Evolutionary conservation across 345 rosid species (phyloP).

Genomic region (Arabis alpina): DNA sequence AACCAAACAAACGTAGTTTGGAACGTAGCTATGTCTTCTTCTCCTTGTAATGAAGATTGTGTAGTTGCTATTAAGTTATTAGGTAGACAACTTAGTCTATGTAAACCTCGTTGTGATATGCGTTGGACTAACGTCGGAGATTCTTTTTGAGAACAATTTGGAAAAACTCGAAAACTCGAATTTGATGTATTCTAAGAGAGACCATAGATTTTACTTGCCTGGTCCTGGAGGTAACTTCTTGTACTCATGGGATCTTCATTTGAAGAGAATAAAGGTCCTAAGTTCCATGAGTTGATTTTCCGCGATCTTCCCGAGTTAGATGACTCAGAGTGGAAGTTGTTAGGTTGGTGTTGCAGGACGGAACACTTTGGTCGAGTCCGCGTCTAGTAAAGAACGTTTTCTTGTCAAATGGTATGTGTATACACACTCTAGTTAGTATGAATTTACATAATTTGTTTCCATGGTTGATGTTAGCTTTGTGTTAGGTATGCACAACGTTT

Average conservation of each 20-base stretch:
- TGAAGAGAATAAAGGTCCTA: constrained; percentile 16
- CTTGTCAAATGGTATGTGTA: constrained; percentile 25
- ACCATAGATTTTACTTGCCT: constrained; percentile 30
- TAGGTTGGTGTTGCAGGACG: constrained; percentile 30
- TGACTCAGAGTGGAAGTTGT: constrained; percentile 28
- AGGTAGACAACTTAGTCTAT: constrained; percentile 22
- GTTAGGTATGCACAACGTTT: constrained; percentile 19
- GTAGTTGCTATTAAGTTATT: constrained; percentile 24
- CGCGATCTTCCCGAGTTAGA: constrained; percentile 14
- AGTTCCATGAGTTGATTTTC: constrained; percentile 20
- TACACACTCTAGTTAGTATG: not conserved
- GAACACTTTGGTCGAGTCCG: constrained; percentile 26
- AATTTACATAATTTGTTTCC: not conserved
- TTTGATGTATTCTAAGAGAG: constrained; percentile 22
- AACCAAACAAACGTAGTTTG: constrained; percentile 21
- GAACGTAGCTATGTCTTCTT: constrained; percentile 15
- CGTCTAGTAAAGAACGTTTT: constrained; percentile 8
- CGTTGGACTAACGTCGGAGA: constrained; percentile 25
- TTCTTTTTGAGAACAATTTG: not conserved
- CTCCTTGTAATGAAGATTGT: constrained; percentile 20
- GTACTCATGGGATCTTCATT: constrained; percentile 27
- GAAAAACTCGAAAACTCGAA: not conserved
- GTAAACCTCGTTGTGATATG: constrained; percentile 14
- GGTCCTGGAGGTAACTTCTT: constrained; percentile 19
- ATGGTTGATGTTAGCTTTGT: not conserved